Evolutionary conservation across 2,329 filamentous ascomycete genomes (phyloP).

Genomic region (Pseudogymnoascus destructans): DNA sequence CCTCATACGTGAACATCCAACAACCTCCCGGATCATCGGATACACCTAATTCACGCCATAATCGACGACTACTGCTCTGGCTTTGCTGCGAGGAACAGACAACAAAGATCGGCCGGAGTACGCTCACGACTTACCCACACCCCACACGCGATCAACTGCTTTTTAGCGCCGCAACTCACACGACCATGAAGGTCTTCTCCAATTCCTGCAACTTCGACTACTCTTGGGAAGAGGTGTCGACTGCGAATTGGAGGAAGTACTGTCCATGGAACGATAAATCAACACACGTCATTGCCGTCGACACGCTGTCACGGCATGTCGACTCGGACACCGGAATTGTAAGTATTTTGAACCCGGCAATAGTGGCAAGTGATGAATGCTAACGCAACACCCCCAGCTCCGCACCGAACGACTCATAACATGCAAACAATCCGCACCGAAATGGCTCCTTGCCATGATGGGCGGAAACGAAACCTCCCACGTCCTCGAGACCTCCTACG

Average conservation of each 20-base stretch:
- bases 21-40: background rate
- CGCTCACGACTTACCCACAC: background rate
- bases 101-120: background rate
- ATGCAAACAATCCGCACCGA: slow-evolving; percentile 53
- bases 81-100: background rate
- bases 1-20: background rate
- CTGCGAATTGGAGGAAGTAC: slow-evolving; percentile 97
- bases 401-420: slow-evolving; percentile 58
- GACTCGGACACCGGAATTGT: slow-evolving; percentile 54
- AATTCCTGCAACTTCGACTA: slow-evolving; percentile 87
- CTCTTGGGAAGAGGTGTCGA: slow-evolving; percentile 96
- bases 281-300: slow-evolving; percentile 91
- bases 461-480: slow-evolving; percentile 70
- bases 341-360: slow-evolving; percentile 26
- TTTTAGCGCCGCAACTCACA: slow-evolving; percentile 9
- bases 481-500: slow-evolving; percentile 92
- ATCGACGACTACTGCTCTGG: background rate
- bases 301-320: slow-evolving; percentile 66
- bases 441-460: slow-evolving; percentile 70
- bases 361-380: slow-evolving; percentile 9
- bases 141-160: slow-evolving; percentile 6
- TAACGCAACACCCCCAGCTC: slow-evolving; percentile 32
- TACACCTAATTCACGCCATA: background rate
- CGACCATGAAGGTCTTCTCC: slow-evolving; percentile 85
- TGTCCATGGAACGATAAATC: slow-evolving; percentile 98